Conservation (phyloP, 2,329 filamentous ascomycete species). For the Bipolaris zeicola region DNA sequence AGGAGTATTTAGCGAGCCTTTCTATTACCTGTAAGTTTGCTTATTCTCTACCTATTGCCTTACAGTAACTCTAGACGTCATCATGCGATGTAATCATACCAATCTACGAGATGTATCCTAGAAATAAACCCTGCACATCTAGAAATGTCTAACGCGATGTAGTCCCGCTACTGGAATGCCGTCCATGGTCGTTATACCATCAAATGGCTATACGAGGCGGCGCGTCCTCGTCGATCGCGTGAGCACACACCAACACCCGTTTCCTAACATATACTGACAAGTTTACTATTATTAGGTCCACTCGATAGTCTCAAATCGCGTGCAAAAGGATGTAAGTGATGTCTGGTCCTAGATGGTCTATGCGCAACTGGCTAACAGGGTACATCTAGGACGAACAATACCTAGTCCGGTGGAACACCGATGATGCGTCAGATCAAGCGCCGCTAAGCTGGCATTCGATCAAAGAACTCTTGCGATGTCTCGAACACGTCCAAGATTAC, state of each 20-base stretch:
- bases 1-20: no score
- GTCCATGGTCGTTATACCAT: constrained; percentile 35
- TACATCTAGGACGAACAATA: constrained; percentile 49
- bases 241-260: not conserved
- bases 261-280: not conserved
- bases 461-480: constrained; percentile 46
- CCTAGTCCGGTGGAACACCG: constrained; percentile 49
- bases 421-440: constrained; percentile 14
- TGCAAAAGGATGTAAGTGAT: constrained; percentile 30
- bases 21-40: no score
- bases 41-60: not conserved
- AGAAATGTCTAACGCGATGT: constrained; percentile 5
- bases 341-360: constrained; percentile 13
- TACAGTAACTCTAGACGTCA: no score
- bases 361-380: constrained; percentile 27
- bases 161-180: constrained; percentile 29
- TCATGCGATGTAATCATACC: not conserved
- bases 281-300: not conserved
- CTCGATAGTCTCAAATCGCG: constrained; percentile 34
- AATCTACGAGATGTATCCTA: not conserved
- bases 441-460: constrained; percentile 54
- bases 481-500: constrained; percentile 53
- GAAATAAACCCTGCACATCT: not conserved
- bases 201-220: constrained; percentile 21
- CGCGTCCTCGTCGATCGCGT: constrained; percentile 35